phyloP scores from a whole-genome alignment of 106 monocot species.

The Gastrodia elata region DNA sequence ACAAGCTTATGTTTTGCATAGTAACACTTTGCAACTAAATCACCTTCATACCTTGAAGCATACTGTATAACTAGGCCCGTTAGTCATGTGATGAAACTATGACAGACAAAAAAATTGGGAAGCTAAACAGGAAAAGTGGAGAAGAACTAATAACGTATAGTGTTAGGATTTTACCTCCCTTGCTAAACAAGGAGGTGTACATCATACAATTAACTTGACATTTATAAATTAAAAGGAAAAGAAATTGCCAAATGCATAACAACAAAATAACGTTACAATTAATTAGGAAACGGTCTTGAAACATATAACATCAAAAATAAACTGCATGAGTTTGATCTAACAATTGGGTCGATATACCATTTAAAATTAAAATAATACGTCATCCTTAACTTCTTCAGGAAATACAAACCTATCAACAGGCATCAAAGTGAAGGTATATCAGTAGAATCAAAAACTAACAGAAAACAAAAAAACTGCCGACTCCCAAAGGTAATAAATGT shows the following conservation, averaged over 20 bases:
- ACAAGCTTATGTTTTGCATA: slow-evolving; percentile 76
- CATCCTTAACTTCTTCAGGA: no score
- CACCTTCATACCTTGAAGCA: slow-evolving; percentile 65
- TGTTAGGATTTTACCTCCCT: neutral
- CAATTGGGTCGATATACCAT: no score
- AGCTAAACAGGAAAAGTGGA: neutral
- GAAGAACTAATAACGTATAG: neutral
- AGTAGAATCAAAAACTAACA: no score
- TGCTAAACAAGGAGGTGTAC: neutral
- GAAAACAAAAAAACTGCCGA: no score
- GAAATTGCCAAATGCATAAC: neutral
- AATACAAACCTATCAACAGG: no score
- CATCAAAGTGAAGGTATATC: no score
- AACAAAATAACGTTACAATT: neutral
- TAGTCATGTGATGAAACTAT: neutral
- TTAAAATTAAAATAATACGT: no score
- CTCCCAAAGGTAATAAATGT: no score
- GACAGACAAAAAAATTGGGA: neutral
- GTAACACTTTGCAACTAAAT: slow-evolving; percentile 74
- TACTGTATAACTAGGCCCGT: slow-evolving; percentile 21
- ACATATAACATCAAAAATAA: no score
- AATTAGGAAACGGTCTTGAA: no score
- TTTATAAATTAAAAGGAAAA: neutral
- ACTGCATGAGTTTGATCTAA: no score
- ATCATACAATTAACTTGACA: neutral